phyloP scores from a whole-genome alignment of 2,329 filamentous ascomycete species.

The Phialemonium atrogriseum region DNA sequence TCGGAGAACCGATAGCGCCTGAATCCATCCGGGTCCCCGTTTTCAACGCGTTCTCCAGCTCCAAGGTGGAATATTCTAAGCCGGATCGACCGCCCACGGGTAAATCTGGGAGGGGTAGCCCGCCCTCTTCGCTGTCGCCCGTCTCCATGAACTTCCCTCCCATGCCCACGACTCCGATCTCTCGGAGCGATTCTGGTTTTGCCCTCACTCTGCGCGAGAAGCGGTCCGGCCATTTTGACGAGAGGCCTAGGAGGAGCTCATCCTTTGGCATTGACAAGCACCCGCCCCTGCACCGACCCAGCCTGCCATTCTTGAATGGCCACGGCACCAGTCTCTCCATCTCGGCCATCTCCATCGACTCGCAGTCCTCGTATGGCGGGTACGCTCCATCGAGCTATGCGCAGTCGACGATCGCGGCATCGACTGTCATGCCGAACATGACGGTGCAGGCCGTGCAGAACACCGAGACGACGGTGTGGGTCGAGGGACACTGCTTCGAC shows the following conservation, averaged over 20 bases:
- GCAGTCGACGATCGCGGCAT: slow-evolving; percentile 76
- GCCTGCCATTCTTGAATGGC: slow-evolving; percentile 63
- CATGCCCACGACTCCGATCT: slow-evolving; percentile 69
- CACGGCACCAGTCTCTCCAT: slow-evolving; percentile 52
- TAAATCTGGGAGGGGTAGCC: slow-evolving; percentile 53
- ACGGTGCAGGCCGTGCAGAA: slow-evolving; percentile 71
- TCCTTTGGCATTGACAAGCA: slow-evolving; percentile 77
- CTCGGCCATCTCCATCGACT: slow-evolving; percentile 52
- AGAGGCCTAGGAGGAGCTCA: slow-evolving; percentile 78
- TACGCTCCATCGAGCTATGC: slow-evolving; percentile 82
- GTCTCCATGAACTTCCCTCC: slow-evolving; percentile 70
- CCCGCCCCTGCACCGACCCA: slow-evolving; percentile 59
- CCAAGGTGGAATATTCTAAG: slow-evolving; percentile 57
- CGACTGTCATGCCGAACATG: slow-evolving; percentile 80
- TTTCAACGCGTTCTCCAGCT: slow-evolving; percentile 85
- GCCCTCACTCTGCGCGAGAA: slow-evolving; percentile 87
- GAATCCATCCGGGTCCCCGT: slow-evolving; percentile 53
- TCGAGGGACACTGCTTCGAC: slow-evolving; percentile 75
- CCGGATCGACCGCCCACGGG: slow-evolving; percentile 73
- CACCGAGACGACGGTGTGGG: slow-evolving; percentile 73
- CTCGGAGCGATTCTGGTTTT: slow-evolving; percentile 85
- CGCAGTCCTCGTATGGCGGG: slow-evolving; percentile 61
- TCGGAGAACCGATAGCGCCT: slow-evolving; percentile 57
- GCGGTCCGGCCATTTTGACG: slow-evolving; percentile 85
- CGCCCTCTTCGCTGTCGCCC: slow-evolving; percentile 62